A percentile compares a stretch with the other conserved stretches of the same genome.
phyloP scores from a whole-genome alignment of 441 rosid genomes.

The Erodium texanum region DNA sequence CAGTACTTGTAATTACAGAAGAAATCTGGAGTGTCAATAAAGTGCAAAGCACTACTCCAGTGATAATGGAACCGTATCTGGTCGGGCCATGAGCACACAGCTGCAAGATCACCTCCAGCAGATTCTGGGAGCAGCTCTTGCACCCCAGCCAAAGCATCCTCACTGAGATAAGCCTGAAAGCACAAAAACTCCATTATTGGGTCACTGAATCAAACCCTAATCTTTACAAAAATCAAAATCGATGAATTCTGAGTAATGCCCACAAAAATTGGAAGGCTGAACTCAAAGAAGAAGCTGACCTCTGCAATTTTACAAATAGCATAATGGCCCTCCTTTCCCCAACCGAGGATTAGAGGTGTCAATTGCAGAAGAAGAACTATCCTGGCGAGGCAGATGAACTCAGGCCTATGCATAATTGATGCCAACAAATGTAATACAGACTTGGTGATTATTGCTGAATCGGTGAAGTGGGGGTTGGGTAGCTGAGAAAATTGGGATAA shows the following conservation, averaged over 20 bases:
- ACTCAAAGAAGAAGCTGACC: constrained; percentile 27
- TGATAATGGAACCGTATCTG: constrained; percentile 47
- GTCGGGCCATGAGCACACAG: constrained; percentile 95
- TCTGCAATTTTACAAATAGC: constrained; percentile 79
- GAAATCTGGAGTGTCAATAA: constrained; percentile 84
- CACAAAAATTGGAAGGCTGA: background rate
- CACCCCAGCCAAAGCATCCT: constrained; percentile 55
- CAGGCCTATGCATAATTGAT: constrained; percentile 19
- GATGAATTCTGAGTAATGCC: background rate
- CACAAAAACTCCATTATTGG: background rate
- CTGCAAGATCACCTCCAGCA: constrained; percentile 75
- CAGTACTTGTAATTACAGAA: constrained; percentile 69
- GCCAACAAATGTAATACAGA: background rate
- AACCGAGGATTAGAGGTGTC: constrained; percentile 46
- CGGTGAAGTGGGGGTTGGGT: background rate
- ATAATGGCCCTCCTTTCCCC: constrained; percentile 94
- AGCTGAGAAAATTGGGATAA: background rate
- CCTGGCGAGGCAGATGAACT: constrained; percentile 33
- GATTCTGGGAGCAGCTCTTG: constrained; percentile 64
- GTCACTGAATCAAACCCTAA: background rate
- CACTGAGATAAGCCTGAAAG: constrained; percentile 50
- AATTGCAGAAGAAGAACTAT: constrained; percentile 46
- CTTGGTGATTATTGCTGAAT: background rate
- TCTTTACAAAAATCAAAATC: constrained; percentile 9
- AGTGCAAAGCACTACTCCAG: constrained; percentile 84